phyloP scores from a whole-genome alignment of 2,329 filamentous ascomycete genomes.

The Curvularia lunata region DNA sequence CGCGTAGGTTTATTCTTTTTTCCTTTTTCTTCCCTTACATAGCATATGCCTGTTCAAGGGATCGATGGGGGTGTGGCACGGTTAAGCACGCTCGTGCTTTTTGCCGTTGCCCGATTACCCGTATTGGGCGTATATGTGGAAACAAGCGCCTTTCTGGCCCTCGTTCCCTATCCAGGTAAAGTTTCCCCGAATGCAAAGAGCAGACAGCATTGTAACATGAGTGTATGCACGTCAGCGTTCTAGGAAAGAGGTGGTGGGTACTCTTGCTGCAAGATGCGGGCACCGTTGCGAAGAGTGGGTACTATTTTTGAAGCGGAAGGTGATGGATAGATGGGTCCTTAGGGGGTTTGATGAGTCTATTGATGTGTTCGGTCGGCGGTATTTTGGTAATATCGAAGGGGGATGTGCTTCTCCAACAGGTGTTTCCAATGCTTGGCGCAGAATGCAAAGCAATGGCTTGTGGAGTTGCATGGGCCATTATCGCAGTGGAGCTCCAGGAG shows the following conservation, averaged over 20 bases:
- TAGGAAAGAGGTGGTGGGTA: not conserved
- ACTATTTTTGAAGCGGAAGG: not conserved
- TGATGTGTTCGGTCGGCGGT: not conserved
- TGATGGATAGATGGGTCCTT: not conserved
- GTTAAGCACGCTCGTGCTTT: not conserved
- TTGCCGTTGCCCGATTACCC: not conserved
- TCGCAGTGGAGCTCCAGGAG: not conserved
- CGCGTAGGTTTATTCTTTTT: not conserved
- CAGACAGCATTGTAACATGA: not conserved
- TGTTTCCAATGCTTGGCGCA: not conserved
- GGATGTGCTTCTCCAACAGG: not conserved
- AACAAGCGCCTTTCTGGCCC: not conserved
- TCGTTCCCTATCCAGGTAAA: not conserved
- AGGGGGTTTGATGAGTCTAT: not conserved
- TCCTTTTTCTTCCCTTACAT: not conserved
- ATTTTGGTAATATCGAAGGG: not conserved
- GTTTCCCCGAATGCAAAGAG: not conserved
- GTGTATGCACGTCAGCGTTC: not conserved
- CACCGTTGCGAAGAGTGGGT: not conserved
- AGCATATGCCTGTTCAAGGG: not conserved
- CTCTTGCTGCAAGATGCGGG: not conserved
- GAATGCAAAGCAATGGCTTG: not conserved
- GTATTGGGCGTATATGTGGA: not conserved
- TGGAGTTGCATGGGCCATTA: not conserved
- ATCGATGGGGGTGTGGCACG: not conserved